These are phyloP conservation scores for Tricholoma bakamatsutake DNA, from an alignment of 768 basidiomycete genomes.

Conservation along the genomic window DNA sequence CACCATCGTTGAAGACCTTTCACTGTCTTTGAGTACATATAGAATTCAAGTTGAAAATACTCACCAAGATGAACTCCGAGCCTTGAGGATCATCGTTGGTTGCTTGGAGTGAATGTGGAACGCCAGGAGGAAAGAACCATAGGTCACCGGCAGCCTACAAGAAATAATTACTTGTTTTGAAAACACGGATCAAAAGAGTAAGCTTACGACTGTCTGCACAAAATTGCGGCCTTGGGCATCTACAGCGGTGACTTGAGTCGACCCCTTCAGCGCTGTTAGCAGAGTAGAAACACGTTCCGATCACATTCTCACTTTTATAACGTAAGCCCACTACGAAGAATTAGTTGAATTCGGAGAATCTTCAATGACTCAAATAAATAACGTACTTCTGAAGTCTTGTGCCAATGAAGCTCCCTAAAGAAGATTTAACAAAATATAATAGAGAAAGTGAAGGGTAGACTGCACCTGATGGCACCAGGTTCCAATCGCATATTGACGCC, in stretches of 20 bases:
- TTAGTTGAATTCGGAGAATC: conserved; percentile 4
- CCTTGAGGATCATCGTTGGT: conserved; percentile 39
- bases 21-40: neutral
- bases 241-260: conserved; percentile 42
- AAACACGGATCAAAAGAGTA: neutral
- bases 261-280: conserved; percentile 28
- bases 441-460: neutral
- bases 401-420: conserved; percentile 50
- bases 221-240: conserved; percentile 44
- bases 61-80: conserved; percentile 45
- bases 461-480: conserved; percentile 42
- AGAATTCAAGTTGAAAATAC: conserved; percentile 2
- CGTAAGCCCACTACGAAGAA: conserved; percentile 40
- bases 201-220: conserved; percentile 41
- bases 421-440: neutral
- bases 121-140: conserved; percentile 54
- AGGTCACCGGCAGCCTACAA: conserved; percentile 40
- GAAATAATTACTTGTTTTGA: neutral
- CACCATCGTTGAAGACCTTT: conserved; percentile 47
- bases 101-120: conserved; percentile 51
- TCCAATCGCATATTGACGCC: conserved; percentile 49
- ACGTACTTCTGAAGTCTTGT: conserved; percentile 39
- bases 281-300: neutral
- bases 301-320: conserved; percentile 30
- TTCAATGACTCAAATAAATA: neutral